Evolutionary conservation across 2,329 filamentous ascomycete species (phyloP), one percentile per base, ranked within the genome.

Genomic region (Fusarium keratoplasticum): DNA sequence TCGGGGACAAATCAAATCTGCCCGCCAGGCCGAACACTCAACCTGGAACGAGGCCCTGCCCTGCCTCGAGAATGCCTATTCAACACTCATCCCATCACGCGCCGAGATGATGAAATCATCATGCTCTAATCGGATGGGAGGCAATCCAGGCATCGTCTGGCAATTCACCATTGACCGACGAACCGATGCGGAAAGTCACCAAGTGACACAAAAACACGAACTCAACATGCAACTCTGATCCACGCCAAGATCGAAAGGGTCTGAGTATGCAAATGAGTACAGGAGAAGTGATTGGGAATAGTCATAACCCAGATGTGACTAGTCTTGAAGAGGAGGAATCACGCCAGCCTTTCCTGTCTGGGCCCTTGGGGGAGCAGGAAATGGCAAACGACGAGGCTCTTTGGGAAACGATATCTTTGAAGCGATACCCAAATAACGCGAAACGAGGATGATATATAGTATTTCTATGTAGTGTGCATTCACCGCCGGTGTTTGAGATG

Each of bases 371-470:
- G 54, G 44, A 69, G 14, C 18, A 38, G 57, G 40, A 55, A 10
- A 18, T 29, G 18, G 57, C 13, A 22, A 42, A 59, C 20, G 40
- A 57, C 3, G 8, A n/a, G 22, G 40, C 20, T 33, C 38, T 42
- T 25, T 29, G 47, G 47, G 47, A 9, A 7, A 54, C n/a, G 11
- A 20, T 8, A 54, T 54, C 47, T 54, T 54, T 25, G 50, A 69
- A 20, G 47, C 25, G 38, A 73, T 75, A 64, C 72, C 52, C 65
- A 66, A 29, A 33, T 64, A 54, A 60, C 18, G 66, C 55, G 66
- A 72, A 57, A 62, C 10, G 54, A 67, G 31, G 40, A 66, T 20
- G 36, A 18, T 50, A 20, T 63, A 58, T 67, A 35, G 47, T 54
- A 9, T 42, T 47, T 50, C 64, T 25, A 69, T 70, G 50, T 40